phyloP scores from a whole-genome alignment of 1,284 basidiomycete species.

The Porodaedalea pini region DNA sequence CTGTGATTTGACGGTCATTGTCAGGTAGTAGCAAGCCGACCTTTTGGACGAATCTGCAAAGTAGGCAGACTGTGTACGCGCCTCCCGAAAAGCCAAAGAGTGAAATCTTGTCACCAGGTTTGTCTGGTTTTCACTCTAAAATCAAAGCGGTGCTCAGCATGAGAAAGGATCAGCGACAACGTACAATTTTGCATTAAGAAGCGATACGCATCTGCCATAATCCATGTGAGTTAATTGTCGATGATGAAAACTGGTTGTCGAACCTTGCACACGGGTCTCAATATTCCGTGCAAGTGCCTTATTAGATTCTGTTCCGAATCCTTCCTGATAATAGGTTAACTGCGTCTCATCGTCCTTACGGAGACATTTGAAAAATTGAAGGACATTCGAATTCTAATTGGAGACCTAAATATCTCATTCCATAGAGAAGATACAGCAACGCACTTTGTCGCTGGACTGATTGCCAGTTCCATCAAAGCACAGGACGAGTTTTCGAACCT shows the following conservation, averaged over 20 bases:
- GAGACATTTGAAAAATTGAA: slow-evolving; percentile 38
- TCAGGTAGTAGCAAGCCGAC: slow-evolving; percentile 49
- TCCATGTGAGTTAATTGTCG: slow-evolving; percentile 18
- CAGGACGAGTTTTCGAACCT: too few relatives aligned
- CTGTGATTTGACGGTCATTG: slow-evolving; percentile 46
- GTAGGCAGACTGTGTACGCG: slow-evolving; percentile 33
- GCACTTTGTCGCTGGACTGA: slow-evolving; percentile 4
- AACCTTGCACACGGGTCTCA: slow-evolving; percentile 22
- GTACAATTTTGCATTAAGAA: slow-evolving; percentile 15
- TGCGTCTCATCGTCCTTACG: slow-evolving; percentile 38
- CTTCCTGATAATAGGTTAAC: slow-evolving; percentile 39
- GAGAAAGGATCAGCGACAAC: not conserved
- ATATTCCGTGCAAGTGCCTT: slow-evolving; percentile 25
- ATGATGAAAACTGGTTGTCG: too few relatives aligned
- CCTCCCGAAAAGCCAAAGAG: slow-evolving; percentile 31
- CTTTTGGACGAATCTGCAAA: slow-evolving; percentile 28
- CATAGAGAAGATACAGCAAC: not conserved
- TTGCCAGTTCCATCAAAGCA: slow-evolving; percentile 43
- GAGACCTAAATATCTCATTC: slow-evolving; percentile 28
- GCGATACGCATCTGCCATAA: not conserved
- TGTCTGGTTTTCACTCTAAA: not conserved
- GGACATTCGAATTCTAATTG: slow-evolving; percentile 38
- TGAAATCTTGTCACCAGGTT: slow-evolving; percentile 28
- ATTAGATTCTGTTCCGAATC: slow-evolving; percentile 17
- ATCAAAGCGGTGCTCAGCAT: not conserved